phyloP scores from a whole-genome alignment of 192 early-diverging fungal genomes.

The Umbelopsis sp. region DNA sequence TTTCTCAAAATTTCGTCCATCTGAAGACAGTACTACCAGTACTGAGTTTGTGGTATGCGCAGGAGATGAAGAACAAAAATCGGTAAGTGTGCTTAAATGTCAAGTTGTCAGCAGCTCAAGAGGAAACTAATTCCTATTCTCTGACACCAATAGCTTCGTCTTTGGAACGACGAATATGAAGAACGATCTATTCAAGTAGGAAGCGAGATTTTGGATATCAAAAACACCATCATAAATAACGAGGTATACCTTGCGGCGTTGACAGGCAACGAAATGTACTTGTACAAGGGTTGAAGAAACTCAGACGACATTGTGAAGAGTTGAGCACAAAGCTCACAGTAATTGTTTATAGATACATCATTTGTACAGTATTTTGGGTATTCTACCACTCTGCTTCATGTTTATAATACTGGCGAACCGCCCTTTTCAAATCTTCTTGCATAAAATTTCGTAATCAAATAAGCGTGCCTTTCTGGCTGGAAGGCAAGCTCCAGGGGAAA shows the following conservation, averaged over 20 bases:
- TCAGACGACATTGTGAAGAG: not conserved
- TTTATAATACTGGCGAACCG: not conserved
- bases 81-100: not conserved
- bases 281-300: not conserved
- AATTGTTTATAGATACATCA: not conserved
- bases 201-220: not conserved
- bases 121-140: not conserved
- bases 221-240: not conserved
- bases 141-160: not conserved
- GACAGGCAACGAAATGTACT: slow-evolving; percentile 5
- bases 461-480: slow-evolving; percentile 50
- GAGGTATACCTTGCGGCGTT: slow-evolving; percentile 9
- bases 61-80: slow-evolving; percentile 6
- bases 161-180: not conserved
- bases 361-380: not conserved
- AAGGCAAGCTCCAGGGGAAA: slow-evolving; percentile 63
- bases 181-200: not conserved
- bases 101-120: no score
- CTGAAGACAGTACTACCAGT: not conserved
- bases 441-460: slow-evolving; percentile 70
- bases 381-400: not conserved
- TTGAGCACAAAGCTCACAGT: not conserved
- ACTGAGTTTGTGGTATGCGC: slow-evolving; percentile 10
- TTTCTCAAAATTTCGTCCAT: not conserved
- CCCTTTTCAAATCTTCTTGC: slow-evolving; percentile 45